These are phyloP conservation scores for Malania oleifera DNA, from an alignment of 164 flowering plant genomes.

Conservation along the genomic window DNA sequence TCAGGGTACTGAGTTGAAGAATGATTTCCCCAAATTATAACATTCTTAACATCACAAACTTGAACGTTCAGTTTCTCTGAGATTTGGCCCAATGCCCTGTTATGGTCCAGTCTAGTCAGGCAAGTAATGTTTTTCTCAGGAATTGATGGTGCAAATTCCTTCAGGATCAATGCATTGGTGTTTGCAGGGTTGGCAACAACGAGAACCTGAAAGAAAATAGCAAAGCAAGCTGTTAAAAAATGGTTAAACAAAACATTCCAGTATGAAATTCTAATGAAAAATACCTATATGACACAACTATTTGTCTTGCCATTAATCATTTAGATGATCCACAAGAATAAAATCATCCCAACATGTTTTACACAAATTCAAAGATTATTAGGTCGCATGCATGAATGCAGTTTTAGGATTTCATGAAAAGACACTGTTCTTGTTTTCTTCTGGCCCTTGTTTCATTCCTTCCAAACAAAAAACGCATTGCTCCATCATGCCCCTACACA, in stretches of 20 bases:
- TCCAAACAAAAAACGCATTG: neutral
- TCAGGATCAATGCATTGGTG: slow-evolving; percentile 96
- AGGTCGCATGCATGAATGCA: too few species aligned
- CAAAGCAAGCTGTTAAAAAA: neutral
- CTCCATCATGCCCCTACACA: too few species aligned
- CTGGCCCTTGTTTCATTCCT: too few species aligned
- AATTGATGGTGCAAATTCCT: slow-evolving; percentile 91
- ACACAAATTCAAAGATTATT: too few species aligned
- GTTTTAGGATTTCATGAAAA: too few species aligned
- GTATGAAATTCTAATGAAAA: too few species aligned
- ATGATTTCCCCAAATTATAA: slow-evolving; percentile 95
- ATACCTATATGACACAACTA: neutral
- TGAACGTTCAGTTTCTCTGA: slow-evolving; percentile 89
- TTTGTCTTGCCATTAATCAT: neutral
- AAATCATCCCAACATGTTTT: too few species aligned
- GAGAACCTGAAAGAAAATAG: slow-evolving; percentile 52
- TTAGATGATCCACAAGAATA: neutral
- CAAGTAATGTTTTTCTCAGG: slow-evolving; percentile 87
- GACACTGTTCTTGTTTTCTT: too few species aligned
- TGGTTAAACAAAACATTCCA: neutral
- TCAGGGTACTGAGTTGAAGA: slow-evolving; percentile 94
- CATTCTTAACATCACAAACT: slow-evolving; percentile 93
- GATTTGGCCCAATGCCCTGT: slow-evolving; percentile 97
- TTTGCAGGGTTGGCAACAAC: slow-evolving; percentile 99
- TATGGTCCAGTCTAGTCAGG: slow-evolving; percentile 90